Evolutionary conservation across 805 yeast genomes (phyloP).

Genomic region (Lipomyces kockii): DNA sequence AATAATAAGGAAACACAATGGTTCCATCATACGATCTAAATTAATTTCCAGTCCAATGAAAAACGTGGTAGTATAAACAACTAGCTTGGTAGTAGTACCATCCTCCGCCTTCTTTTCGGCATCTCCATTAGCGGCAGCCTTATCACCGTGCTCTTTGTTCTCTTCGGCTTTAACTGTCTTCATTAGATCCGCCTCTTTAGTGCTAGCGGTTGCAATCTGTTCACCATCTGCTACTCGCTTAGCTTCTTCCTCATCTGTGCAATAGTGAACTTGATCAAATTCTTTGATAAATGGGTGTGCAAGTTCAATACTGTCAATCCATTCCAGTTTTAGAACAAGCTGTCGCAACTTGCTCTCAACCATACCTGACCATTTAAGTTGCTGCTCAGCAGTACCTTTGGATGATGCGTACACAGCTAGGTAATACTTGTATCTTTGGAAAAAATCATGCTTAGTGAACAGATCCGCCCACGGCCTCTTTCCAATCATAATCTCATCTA

Average conservation of each 20-base stretch:
- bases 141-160: conserved; percentile 39
- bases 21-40: conserved; percentile 40
- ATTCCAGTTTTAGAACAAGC: conserved; percentile 82
- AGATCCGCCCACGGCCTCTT: conserved; percentile 74
- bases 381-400: conserved; percentile 74
- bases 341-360: conserved; percentile 86
- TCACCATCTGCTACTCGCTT: conserved; percentile 62
- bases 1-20: background rate
- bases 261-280: conserved; percentile 60
- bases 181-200: conserved; percentile 34
- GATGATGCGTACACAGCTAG: conserved; percentile 81
- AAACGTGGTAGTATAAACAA: conserved; percentile 70
- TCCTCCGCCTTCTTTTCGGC: conserved; percentile 33
- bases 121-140: conserved; percentile 38
- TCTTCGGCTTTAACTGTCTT: conserved; percentile 32
- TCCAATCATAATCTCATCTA: conserved; percentile 68
- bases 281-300: conserved; percentile 92
- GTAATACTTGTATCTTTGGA: conserved; percentile 82
- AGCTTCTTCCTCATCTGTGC: conserved; percentile 59
- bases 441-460: conserved; percentile 79
- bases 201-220: conserved; percentile 49
- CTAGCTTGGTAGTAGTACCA: conserved; percentile 38
- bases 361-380: conserved; percentile 88
- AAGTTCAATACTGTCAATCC: conserved; percentile 69
- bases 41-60: conserved; percentile 76